Evolutionary conservation across 1,284 basidiomycete species (phyloP).

Genomic region (Cronartium quercuum): DNA sequence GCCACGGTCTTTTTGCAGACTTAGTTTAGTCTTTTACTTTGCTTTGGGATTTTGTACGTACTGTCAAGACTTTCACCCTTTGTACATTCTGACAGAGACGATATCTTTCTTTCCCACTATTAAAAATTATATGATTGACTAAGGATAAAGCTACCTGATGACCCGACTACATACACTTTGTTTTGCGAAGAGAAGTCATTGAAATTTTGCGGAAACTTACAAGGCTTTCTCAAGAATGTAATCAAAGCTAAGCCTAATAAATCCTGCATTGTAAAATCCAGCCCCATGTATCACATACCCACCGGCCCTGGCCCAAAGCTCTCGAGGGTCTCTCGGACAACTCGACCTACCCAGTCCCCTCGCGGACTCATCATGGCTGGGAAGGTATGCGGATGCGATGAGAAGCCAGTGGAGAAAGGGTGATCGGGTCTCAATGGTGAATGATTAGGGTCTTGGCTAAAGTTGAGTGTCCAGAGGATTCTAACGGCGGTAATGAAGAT

Average conservation of each 20-base stretch:
- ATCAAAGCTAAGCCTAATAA: background rate
- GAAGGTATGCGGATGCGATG: conserved; percentile 43
- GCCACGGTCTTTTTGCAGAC: no score
- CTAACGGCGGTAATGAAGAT: conserved; percentile 43
- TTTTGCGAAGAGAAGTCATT: no score
- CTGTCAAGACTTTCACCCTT: no score
- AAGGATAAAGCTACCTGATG: no score
- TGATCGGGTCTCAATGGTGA: no score
- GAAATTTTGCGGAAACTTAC: background rate
- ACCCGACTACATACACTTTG: no score
- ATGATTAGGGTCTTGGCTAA: conserved; percentile 40
- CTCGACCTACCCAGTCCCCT: conserved; percentile 38
- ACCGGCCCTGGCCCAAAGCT: background rate
- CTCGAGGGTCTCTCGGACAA: conserved; percentile 8
- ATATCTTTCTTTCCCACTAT: no score
- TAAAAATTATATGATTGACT: no score
- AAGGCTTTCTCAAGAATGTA: background rate
- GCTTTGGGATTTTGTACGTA: no score
- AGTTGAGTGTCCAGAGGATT: conserved; percentile 41
- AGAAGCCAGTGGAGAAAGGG: conserved; percentile 43
- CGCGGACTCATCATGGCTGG: conserved; percentile 38
- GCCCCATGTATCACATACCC: background rate
- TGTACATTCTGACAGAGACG: no score
- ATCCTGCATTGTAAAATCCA: background rate
- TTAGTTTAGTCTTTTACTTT: no score